A percentile compares a stretch with the other conserved stretches of the same genome.
Conservation (phyloP, 1,284 basidiomycete genomes). For the Cutaneotrichosporon cyanovorans region DNA sequence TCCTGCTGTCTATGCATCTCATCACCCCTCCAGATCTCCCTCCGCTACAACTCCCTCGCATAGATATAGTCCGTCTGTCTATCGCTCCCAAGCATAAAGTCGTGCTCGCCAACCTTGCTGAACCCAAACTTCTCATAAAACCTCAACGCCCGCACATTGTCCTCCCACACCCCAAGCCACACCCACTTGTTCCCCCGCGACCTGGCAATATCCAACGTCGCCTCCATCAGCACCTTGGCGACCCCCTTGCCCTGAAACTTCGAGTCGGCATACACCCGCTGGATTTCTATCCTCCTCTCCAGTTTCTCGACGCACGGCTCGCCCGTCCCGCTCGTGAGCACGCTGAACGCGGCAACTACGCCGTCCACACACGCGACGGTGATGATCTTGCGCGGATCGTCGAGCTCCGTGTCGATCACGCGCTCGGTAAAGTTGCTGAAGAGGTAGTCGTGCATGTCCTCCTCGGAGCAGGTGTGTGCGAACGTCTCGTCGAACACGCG, state of each 20-base stretch:
- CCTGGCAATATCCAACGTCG: constrained; percentile 12
- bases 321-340: constrained; percentile 1
- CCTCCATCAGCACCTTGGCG: constrained; percentile 15
- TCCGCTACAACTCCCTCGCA: not conserved
- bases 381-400: not conserved
- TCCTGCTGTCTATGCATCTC: no score
- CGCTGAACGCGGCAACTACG: constrained; percentile 7
- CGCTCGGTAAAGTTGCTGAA: constrained; percentile 4
- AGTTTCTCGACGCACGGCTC: constrained; percentile 11
- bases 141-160: constrained; percentile 21
- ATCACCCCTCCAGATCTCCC: no score
- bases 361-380: constrained; percentile 2
- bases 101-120: constrained; percentile 15
- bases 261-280: constrained; percentile 13
- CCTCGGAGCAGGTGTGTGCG: constrained; percentile 8
- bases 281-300: constrained; percentile 8
- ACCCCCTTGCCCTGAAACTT: constrained; percentile 27
- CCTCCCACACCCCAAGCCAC: constrained; percentile 35
- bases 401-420: constrained; percentile 5
- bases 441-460: constrained; percentile 13
- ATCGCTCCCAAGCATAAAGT: constrained; percentile 13
- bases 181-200: constrained; percentile 18
- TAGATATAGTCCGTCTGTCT: constrained; percentile 13
- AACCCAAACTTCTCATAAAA: constrained; percentile 31
- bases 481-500: constrained; percentile 10